Base-by-base conservation (phyloP, 1,139 yeast genomes). In the Diutina rugosa region DNA sequence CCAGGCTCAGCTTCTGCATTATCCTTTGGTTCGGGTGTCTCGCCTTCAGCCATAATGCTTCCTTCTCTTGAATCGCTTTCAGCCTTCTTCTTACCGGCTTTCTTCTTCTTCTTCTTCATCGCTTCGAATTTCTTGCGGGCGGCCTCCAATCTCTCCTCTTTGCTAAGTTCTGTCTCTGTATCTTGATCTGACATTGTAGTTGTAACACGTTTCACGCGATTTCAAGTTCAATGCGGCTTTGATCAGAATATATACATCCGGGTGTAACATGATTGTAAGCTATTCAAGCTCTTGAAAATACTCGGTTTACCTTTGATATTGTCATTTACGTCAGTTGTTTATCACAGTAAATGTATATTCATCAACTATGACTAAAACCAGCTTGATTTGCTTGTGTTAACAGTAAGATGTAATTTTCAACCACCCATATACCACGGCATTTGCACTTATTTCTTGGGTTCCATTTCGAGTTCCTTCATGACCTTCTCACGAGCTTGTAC, bases 101-200 rank as follows among this genome's bases (percentile, higher is more conserved):
- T 73, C 67, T 79, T 79, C 66, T 79, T 79, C 67, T 80, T 79
- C 72, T 79, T 81, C 73, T 84, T 83, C 72, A 82, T 69, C 61
- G 82, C 85, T 59, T 82, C 87, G 62, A 77, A 81, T 65, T 80
- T 78, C 70, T 81, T 82, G 63, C 82, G 76, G 14, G 89, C 89
- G 1, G 82, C 82, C 59, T 82, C 87, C 56, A 84, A 71, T 66
- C 82, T 76, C 63, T 81, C 85, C 58, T 80, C 84, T 60, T 80
- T 79, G 55, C 67, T 64, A 59, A 71, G 65, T 60, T 71, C 75
- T 35, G 41, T 35, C 14, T 35, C 41, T 35, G 41, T 35, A 35
- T 35, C 41, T 12, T 35, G 41, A 12, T 35, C 41, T 5, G 41
- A 35, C 41, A 35, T 35, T n/a, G n/a, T 35, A n/a, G n/a, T 12